These are phyloP conservation scores for Aurifilum marmelostoma DNA, from an alignment of 2,329 filamentous ascomycete genomes.

Conservation along the genomic window DNA sequence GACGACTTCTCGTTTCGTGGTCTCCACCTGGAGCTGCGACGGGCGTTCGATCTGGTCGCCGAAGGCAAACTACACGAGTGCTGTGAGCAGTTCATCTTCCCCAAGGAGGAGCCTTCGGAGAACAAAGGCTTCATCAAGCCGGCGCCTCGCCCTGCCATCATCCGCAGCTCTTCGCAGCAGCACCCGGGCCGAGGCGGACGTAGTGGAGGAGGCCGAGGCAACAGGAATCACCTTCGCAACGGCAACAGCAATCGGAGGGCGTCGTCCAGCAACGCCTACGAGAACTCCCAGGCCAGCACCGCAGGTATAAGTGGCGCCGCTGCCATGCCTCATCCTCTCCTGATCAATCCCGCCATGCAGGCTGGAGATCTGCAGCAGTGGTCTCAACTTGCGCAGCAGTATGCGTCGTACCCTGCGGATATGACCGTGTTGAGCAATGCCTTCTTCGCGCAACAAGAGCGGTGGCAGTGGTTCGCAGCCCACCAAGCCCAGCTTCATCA, in stretches of 20 bases:
- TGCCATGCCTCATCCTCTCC: conserved; percentile 28
- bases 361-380: conserved; percentile 36
- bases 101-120: conserved; percentile 70
- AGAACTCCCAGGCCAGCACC: conserved; percentile 49
- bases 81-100: conserved; percentile 87
- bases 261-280: conserved; percentile 58
- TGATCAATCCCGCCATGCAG: conserved; percentile 22
- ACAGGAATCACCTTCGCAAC: conserved; percentile 50
- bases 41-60: conserved; percentile 82
- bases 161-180: conserved; percentile 65
- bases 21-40: conserved; percentile 84
- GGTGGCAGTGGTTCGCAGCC: conserved; percentile 52
- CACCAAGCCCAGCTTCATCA: conserved; percentile 52
- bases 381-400: conserved; percentile 36
- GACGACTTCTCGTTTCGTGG: conserved; percentile 94
- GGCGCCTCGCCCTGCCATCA: conserved; percentile 58
- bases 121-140: conserved; percentile 59
- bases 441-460: conserved; percentile 48
- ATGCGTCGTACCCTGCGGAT: conserved; percentile 22
- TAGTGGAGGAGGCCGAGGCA: conserved; percentile 50
- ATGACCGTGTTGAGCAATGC: conserved; percentile 30
- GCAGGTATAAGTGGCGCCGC: conserved; percentile 41
- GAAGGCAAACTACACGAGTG: conserved; percentile 79
- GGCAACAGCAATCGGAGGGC: conserved; percentile 53
- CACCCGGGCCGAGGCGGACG: conserved; percentile 54